Evolutionary conservation across 2,329 filamentous ascomycete species (phyloP), one percentile per base, ranked within the genome.

Genomic region (Trichoderma asperellum): DNA sequence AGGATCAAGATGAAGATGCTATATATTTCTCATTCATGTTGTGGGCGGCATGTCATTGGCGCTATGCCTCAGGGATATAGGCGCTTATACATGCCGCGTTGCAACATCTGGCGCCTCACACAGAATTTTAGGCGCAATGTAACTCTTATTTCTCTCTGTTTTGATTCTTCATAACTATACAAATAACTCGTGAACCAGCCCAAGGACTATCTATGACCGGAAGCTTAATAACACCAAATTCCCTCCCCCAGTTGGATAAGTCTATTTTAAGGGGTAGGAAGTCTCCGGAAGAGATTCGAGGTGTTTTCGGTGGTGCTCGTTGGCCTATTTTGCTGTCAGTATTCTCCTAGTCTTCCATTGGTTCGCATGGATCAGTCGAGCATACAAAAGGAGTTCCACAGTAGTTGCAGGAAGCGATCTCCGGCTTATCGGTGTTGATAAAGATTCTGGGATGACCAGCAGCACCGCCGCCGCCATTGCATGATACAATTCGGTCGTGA

Each of bases 391-490:
- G 96, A 74, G 96, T 80, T 65, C 96, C 96, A 79, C 96, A 99
- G 85, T 99, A 99, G 77, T 87, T 91, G 86, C 96, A 99, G 79
- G 85, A 85, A 81, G 89, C 88, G 76, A 99, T 97, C 85, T 98
- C 90, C 55, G 96, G 92, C 86, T 97, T 98, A 83, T 99, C 96
- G 74, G 92, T 91, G 83, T 99, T 99, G 88, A 99, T 99, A 81
- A 94, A 99, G 82, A 99, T 91, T 77, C 89, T 88, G 61, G 96
- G 96, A 81, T 99, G 96, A 55, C 96, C 96, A 68, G 92, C 84
- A 37, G 94, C 91, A 57, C 95, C 96, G 74, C 94, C 94, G 70
- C 95, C 96, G 70, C 96, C 96, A 77, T 98, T 94, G 79, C 96
- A 99, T 56, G 90, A 89, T 63, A 96, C 95, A 60, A 92, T 82